Evolutionary conservation across 768 basidiomycete species (phyloP), one percentile per base, ranked within the genome.

Genomic region (Termitomyces sp.): DNA sequence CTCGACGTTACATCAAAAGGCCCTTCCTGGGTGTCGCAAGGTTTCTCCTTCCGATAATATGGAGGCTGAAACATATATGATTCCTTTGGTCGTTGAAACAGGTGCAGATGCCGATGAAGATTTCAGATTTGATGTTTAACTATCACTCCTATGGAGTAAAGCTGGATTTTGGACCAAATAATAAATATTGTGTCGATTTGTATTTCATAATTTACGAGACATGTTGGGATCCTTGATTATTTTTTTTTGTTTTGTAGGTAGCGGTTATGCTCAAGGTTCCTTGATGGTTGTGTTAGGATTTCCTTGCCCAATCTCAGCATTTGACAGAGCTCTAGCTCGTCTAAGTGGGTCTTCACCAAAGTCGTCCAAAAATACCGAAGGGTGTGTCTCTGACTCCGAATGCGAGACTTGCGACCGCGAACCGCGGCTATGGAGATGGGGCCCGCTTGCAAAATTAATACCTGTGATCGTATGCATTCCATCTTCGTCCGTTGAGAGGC

Each of bases 101-200:
- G 55, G 57, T 9, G 30, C 21, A n/a, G 54, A 55, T 11, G 30
- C 21, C 26, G 60, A 46, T 23, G 67, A 68, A 49, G 67, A 68
- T 52, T 68, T 68, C 40, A 56, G 43, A 54, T 68, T 68, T 41
- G 57, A 66, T 54, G 60, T 68, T 46, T 68, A 56, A 64, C 23
- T n/a, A 31, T 53, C 26, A 8, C 1, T 48, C 35, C 17, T 28
- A 5, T 28, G 26, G 4, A 26, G 37, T 17, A 3, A 3, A 26
- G 11, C 35, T 28, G 11, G 11, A 28, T n/a, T 14, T 51, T 30
- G 38, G 30, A 19, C n/a, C 41, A 14, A 28, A 40, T 40, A 51
- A 26, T 51, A 4, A 41, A 40, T 51, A 51, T 51, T 11, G 11
- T 12, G 19, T 51, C 26, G 38, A 40, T 51, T 35, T 44, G 33